These are phyloP conservation scores for Cladorrhinum sp. DNA, from an alignment of 2,329 filamentous ascomycete species.

Conservation along the genomic window DNA sequence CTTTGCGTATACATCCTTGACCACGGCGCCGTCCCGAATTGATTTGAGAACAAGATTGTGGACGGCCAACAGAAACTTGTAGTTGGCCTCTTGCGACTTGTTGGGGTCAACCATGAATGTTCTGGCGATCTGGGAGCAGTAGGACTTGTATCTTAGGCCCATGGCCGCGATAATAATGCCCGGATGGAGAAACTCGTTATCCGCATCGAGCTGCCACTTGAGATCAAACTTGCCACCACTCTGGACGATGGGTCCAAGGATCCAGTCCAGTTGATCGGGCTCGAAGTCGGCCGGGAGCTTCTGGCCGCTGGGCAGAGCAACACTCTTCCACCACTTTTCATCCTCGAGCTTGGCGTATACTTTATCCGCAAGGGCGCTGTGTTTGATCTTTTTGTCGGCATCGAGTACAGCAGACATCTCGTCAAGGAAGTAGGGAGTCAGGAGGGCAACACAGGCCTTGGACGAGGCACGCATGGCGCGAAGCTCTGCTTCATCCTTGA, in stretches of 20 bases:
- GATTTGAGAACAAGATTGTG: conserved; percentile 91
- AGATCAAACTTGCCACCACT: conserved; percentile 95
- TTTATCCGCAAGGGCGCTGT: conserved; percentile 79
- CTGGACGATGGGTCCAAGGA: conserved; percentile 84
- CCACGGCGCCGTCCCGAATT: conserved; percentile 77
- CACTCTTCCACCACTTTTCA: conserved; percentile 84
- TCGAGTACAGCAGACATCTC: conserved; percentile 97
- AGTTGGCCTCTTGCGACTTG: conserved; percentile 91
- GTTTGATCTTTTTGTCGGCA: conserved; percentile 94
- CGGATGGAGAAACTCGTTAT: conserved; percentile 78
- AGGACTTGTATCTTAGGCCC: conserved; percentile 92
- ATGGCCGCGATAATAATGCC: conserved; percentile 92
- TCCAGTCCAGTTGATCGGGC: conserved; percentile 87
- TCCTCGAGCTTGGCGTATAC: conserved; percentile 92
- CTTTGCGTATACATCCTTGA: conserved; percentile 90
- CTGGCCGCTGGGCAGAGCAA: conserved; percentile 63
- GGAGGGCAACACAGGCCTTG: conserved; percentile 87
- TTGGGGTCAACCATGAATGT: conserved; percentile 97
- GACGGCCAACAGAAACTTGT: conserved; percentile 80
- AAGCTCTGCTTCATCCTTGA: conserved; percentile 94
- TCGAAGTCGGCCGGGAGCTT: conserved; percentile 89
- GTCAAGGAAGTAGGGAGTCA: conserved; percentile 96
- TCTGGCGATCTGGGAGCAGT: conserved; percentile 85
- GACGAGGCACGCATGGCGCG: conserved; percentile 92
- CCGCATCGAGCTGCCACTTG: conserved; percentile 72